Evolutionary conservation across 2,329 filamentous ascomycete species (phyloP).

Genomic region (Coccinonectria pachysandricola): DNA sequence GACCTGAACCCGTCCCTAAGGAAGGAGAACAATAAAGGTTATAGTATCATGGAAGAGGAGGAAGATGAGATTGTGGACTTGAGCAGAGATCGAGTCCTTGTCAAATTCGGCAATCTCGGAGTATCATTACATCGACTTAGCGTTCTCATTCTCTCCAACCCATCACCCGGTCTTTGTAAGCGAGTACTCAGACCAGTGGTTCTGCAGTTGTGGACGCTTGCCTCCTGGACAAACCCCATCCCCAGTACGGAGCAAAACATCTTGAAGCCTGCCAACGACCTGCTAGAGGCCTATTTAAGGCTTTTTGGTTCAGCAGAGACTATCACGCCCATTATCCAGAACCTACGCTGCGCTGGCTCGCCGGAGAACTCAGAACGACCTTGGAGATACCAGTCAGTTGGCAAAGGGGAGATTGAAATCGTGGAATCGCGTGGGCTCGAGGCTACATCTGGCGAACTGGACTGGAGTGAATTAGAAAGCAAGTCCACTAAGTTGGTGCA

Average conservation of each 20-base stretch:
- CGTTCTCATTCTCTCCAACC: conserved; percentile 50
- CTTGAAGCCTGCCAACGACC: conserved; percentile 34
- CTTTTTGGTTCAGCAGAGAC: conserved; percentile 42
- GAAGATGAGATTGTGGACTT: conserved; percentile 36
- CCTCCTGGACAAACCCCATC: conserved; percentile 36
- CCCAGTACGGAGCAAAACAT: conserved; percentile 27
- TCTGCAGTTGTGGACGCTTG: conserved; percentile 52
- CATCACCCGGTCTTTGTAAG: conserved; percentile 54
- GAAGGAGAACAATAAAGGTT: not conserved
- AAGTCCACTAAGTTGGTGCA: conserved; percentile 39
- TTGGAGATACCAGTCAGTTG: conserved; percentile 44
- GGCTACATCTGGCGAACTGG: conserved; percentile 19
- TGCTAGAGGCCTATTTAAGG: conserved; percentile 48
- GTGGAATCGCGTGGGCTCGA: conserved; percentile 21
- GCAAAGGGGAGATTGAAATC: conserved; percentile 42
- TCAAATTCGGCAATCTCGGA: conserved; percentile 36
- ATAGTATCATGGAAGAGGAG: conserved; percentile 13
- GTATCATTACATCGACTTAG: conserved; percentile 44
- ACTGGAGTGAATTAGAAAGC: conserved; percentile 35
- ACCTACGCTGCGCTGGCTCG: conserved; percentile 47
- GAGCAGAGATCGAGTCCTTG: conserved; percentile 31
- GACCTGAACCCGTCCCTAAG: conserved; percentile 35
- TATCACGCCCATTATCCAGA: conserved; percentile 37
- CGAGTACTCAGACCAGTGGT: conserved; percentile 49
- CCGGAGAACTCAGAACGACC: conserved; percentile 15